These are phyloP conservation scores for Euphorbia celastroides DNA, from an alignment of 441 rosid species.

Conservation along the genomic window DNA sequence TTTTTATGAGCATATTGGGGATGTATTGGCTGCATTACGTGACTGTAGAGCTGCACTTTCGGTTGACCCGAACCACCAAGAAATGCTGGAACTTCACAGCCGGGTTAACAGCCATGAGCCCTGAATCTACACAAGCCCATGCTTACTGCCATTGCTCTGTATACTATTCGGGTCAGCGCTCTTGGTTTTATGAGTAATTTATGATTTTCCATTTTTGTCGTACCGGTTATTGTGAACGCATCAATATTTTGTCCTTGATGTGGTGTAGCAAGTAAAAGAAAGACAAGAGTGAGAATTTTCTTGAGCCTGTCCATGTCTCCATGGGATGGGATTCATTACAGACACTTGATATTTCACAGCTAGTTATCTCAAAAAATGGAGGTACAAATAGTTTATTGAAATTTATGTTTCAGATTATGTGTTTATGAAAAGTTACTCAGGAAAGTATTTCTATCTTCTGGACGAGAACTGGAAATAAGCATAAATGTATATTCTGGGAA, in stretches of 20 bases:
- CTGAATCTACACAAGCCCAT: constrained; percentile 16
- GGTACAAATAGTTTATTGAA: not conserved
- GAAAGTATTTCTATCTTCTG: too few species aligned
- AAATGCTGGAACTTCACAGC: constrained; percentile 85
- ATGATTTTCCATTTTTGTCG: constrained; percentile 18
- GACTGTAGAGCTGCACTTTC: constrained; percentile 98
- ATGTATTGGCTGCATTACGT: constrained; percentile 58
- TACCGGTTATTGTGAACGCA: constrained; percentile 16
- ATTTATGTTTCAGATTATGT: too few species aligned
- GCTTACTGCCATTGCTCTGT: constrained; percentile 17
- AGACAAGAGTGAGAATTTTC: not conserved
- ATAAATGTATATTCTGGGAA: too few species aligned
- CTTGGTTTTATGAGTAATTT: constrained; percentile 18
- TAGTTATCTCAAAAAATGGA: not conserved
- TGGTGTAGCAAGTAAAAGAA: not conserved
- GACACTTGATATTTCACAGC: not conserved
- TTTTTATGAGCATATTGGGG: constrained; percentile 80
- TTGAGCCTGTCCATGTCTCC: not conserved
- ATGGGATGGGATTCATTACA: not conserved
- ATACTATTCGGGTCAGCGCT: constrained; percentile 7
- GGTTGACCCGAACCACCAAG: constrained; percentile 86
- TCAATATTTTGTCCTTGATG: not conserved
- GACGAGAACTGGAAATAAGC: too few species aligned
- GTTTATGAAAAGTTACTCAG: too few species aligned
- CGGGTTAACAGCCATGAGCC: constrained; percentile 96